These are phyloP conservation scores for Obba rivulosa DNA, from an alignment of 768 basidiomycete species.

Conservation along the genomic window DNA sequence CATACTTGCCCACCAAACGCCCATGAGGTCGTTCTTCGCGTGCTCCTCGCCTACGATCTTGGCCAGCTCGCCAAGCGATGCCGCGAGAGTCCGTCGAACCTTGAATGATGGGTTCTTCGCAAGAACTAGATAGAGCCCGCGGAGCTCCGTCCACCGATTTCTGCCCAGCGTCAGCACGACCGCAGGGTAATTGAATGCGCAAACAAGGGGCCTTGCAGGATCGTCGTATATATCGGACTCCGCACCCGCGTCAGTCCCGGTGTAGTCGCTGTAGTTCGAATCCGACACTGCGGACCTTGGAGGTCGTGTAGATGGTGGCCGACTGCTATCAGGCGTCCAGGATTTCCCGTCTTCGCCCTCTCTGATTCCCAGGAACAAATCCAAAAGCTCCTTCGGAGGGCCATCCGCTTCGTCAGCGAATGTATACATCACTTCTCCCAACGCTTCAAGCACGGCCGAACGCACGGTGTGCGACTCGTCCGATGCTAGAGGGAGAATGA, in stretches of 20 bases:
- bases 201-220: slow-evolving; percentile 68
- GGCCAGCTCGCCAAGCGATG: slow-evolving; percentile 85
- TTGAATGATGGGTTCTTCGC: slow-evolving; percentile 53
- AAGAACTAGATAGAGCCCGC: slow-evolving; percentile 61
- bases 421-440: slow-evolving; percentile 85
- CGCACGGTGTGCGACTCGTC: slow-evolving; percentile 70
- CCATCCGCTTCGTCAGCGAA: slow-evolving; percentile 63
- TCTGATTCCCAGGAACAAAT: slow-evolving; percentile 66
- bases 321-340: slow-evolving; percentile 17
- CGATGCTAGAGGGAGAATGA: slow-evolving; percentile 52
- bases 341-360: slow-evolving; percentile 27
- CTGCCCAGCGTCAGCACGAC: slow-evolving; percentile 79
- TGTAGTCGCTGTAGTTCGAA: slow-evolving; percentile 14
- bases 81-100: slow-evolving; percentile 77
- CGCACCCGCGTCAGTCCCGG: slow-evolving; percentile 6
- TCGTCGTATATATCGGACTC: slow-evolving; percentile 41
- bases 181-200: slow-evolving; percentile 90
- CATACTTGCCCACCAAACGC: slow-evolving; percentile 63
- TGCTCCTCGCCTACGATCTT: slow-evolving; percentile 74
- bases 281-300: not conserved
- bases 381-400: slow-evolving; percentile 69
- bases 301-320: not conserved
- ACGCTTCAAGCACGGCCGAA: slow-evolving; percentile 73
- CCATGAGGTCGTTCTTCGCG: slow-evolving; percentile 61
- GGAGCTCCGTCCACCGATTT: slow-evolving; percentile 68